Evolutionary conservation across 345 rosid species (phyloP), one percentile per base, ranked within the genome.

Genomic region (Euphorbia tirucalli): DNA sequence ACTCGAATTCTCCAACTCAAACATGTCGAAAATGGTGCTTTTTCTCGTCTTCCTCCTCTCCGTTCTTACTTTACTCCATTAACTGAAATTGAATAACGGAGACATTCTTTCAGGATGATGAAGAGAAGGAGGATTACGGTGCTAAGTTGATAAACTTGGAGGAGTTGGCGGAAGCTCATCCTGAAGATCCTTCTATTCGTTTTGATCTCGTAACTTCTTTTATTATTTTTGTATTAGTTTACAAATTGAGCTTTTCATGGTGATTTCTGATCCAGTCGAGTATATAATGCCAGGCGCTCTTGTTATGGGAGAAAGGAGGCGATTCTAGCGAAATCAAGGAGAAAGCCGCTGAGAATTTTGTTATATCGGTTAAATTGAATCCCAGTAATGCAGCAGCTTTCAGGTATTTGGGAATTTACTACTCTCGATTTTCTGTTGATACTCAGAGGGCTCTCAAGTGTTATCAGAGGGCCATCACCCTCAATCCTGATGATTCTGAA

Each of bases 371-470:
- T 49, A 95, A 90, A 74, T 77, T 82, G 63, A 85, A 89, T 75
- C 92, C 96, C 22, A 76, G 85, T 5, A 88, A 88, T 76, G 94
- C 82, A 1, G 82, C 74, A 3, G 88, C 94, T 61, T 92, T 95
- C 68, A 84, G 72, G 73, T 92, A 88, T 75, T 72, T 95, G 82
- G 99, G 99, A 9, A 89, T 87, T 79, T 50, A 37, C n/a, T 22
- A 24, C 8, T 41, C 30, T 19, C 46, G 18, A 43, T 37, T 37
- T 14, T 30, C 79, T 28, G 70, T 46, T 15, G 97, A 88, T 81
- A 57, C 72, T 35, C 88, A 85, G 52, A 88, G 99, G 80, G 96
- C 98, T 65, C 78, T 89, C 56, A 95, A 92, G 80, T 95, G 99
- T 84, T 90, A 89, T 76, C 98, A 89, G 76, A 86, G 98, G 82